These are phyloP conservation scores for Pseudomassariella vexata DNA, from an alignment of 2,329 filamentous ascomycete species.

Conservation along the genomic window DNA sequence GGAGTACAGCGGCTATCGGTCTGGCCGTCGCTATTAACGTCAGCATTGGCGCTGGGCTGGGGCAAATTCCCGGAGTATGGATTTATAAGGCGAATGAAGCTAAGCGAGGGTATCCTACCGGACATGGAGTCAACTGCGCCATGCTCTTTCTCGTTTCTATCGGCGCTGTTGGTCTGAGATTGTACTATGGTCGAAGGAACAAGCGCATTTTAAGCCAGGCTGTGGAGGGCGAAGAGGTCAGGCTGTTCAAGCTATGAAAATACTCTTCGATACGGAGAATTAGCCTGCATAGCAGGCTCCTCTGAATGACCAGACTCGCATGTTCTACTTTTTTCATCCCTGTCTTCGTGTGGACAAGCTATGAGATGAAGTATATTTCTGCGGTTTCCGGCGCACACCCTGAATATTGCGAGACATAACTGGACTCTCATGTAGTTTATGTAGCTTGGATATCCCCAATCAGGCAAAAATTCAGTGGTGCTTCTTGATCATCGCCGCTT, in stretches of 20 bases:
- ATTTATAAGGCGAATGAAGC: slow-evolving; percentile 64
- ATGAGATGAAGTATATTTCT: no score
- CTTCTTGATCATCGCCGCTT: no score
- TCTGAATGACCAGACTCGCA: no score
- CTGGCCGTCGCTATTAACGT: slow-evolving; percentile 68
- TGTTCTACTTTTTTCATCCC: no score
- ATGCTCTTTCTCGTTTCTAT: slow-evolving; percentile 24
- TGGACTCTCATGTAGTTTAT: no score
- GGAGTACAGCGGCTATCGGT: slow-evolving; percentile 58
- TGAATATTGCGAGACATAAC: no score
- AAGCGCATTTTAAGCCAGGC: slow-evolving; percentile 25
- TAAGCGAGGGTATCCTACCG: slow-evolving; percentile 58
- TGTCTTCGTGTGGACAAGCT: no score
- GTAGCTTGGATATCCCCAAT: no score
- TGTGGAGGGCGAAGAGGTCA: slow-evolving; percentile 23
- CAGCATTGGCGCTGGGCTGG: slow-evolving; percentile 58
- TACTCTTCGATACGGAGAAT: no score
- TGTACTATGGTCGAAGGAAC: slow-evolving; percentile 50
- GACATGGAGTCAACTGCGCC: slow-evolving; percentile 52
- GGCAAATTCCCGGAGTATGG: slow-evolving; percentile 69
- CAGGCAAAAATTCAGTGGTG: no score
- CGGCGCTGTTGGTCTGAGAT: slow-evolving; percentile 31
- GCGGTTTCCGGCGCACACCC: no score
- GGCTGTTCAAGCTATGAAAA: slow-evolving; percentile 33
- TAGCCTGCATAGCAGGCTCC: no score